Evolutionary conservation across 306 rosid species (phyloP), one percentile per base, ranked within the genome.

Genomic region (Pterocarpus santalinus): DNA sequence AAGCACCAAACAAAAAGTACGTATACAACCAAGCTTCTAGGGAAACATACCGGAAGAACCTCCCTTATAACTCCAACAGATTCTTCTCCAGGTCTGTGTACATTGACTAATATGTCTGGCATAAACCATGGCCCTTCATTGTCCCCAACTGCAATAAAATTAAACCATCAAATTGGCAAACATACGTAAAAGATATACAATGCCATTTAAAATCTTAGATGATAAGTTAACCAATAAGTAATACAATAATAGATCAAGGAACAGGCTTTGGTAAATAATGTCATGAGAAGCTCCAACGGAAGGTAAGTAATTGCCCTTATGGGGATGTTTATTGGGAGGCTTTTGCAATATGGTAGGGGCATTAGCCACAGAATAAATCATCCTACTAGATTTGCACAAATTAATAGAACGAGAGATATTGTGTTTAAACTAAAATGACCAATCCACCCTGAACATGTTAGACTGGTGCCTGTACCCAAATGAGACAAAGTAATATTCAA

Each of bases 31-130:
- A 76, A 65, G 36, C 8, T 64, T 66, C 13, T 9, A 65, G 46
- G 55, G 30, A 22, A 65, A 81, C 97, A 64, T 92, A 96, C 99
- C 96, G 89, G 71, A 55, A 96, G 98, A 84, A 90, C 97, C 80
- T 96, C 99, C 62, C 96, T 90, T 73, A 90, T 85, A 51, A 90
- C 75, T 72, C 98, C 99, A 64, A 86, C 78, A 70, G 92, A 67
- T 39, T 94, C 99, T 15, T 93, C 99, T 56, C 91, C 98, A 1
- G 94, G 80, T 81, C 84, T 87, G 77, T 93, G 97, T 39, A 94
- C 91, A 82, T 85, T 96, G 63, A 96, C 99, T 78, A 96, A 85
- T 83, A 96, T 90, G 69, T 96, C 98, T 17, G 98, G 95, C 65
- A 94, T 84, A 72, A 88, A 86, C 94, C 92, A 90, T 6, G 97